Evolutionary conservation across 148 eudicot genomes (phyloP).

Genomic region (Rhododendron simsii): DNA sequence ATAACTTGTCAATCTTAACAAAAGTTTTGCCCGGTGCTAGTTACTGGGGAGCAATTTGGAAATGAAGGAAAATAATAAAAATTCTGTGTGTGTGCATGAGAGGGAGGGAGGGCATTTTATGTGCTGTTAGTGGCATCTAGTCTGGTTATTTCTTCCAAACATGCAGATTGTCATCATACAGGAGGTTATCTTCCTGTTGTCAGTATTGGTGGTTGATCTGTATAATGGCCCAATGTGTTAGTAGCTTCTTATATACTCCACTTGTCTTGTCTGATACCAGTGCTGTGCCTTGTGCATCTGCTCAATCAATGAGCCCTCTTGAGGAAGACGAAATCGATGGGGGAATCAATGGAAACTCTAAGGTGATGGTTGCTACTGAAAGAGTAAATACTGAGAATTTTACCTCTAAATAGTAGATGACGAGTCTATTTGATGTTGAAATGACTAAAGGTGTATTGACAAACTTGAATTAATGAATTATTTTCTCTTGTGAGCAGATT

Average conservation of each 20-base stretch:
- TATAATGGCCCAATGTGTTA: background rate
- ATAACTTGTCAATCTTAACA: background rate
- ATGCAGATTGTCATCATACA: background rate
- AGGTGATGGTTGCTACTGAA: slow-evolving; percentile 21
- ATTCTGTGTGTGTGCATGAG: background rate
- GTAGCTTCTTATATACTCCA: slow-evolving; percentile 1
- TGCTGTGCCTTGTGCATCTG: slow-evolving; percentile 41
- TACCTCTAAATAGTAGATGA: background rate
- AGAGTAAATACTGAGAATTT: background rate
- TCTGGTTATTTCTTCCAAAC: background rate
- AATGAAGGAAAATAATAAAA: background rate
- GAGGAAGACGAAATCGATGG: slow-evolving; percentile 41
- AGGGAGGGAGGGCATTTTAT: background rate
- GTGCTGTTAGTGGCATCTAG: background rate
- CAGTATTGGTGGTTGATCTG: background rate
- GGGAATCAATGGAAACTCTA: slow-evolving; percentile 28
- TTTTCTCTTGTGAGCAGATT: slow-evolving; percentile 19
- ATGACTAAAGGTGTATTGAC: background rate
- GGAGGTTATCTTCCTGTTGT: background rate
- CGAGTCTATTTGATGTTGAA: background rate
- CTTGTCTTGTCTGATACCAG: slow-evolving; percentile 35
- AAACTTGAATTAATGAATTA: background rate
- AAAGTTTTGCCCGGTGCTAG: background rate
- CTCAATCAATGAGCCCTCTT: slow-evolving; percentile 29
- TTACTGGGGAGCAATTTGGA: background rate